Evolutionary conservation across 352 stramenopile species (phyloP), one percentile per base, ranked within the genome.

Genomic region (Pythium grandisporangium): DNA sequence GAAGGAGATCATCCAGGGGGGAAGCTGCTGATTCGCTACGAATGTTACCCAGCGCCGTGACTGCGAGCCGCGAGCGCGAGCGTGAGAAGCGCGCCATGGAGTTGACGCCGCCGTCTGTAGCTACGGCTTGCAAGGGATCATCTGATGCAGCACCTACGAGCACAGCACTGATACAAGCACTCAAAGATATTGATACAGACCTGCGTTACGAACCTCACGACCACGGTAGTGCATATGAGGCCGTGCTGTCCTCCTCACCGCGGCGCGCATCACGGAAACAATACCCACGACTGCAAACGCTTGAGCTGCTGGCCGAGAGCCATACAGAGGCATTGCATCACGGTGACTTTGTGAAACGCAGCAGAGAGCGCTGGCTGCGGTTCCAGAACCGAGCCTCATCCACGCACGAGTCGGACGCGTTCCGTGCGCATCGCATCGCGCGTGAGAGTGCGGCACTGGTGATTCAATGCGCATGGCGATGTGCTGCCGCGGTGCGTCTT

Each of bases 381-480:
- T 70, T 77, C 22, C 39, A 60, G n/a, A 37, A 54, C 17, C 16
- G 5, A 22, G 7, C 17, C 14, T 6, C 26, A 12, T 16, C 30
- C 4, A n/a, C 14, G 4, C 21, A 32, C 20, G 45, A 51, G 23
- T 35, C 46, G 14, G 53, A 74, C 29, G 48, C 53, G 7, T 19
- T 17, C 4, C 48, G 33, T 16, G 55, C 64, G 1, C 50, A 50
- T 8, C 45, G 30, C 12, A 43, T 57, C 4, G 55, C 63, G 19
- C 56, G 58, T 24, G 21, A 57, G 12, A 74, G 63, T 1, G 63
- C 57, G 1, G 58, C 63, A 21, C 30, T 84, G 5, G 72, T 83
- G 26, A 60, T 83, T 19, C 72, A 83, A 37, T 63, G 51, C 25
- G 54, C 52, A 0, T 83, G 69, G 69, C 48, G 65, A 39, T 60